Evolutionary conservation across 768 basidiomycete genomes (phyloP).

Genomic region (Rhodocollybia butyracea): DNA sequence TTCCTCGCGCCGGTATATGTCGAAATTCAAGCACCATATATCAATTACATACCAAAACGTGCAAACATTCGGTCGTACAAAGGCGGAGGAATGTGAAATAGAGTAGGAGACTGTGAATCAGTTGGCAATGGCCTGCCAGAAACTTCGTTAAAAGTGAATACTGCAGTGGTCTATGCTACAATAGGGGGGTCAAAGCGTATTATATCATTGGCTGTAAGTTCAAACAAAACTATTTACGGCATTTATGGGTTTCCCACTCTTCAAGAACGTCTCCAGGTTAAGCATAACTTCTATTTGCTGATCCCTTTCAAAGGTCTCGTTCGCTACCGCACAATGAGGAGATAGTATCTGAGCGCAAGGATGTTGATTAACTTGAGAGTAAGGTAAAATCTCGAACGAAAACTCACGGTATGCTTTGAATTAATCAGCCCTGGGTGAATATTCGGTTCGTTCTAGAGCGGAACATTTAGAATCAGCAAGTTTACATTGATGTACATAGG

Average conservation of each 20-base stretch:
- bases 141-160: no score
- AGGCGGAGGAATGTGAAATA: no score
- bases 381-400: neutral
- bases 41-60: no score
- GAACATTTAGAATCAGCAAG: neutral
- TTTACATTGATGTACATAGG: neutral
- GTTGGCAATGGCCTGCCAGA: no score
- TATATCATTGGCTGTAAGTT: no score
- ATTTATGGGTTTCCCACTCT: conserved; percentile 6
- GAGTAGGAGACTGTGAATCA: no score
- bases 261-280: conserved; percentile 7
- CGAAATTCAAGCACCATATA: no score
- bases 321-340: conserved; percentile 7
- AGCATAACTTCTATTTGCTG: conserved; percentile 6
- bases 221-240: conserved; percentile 1
- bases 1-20: no score
- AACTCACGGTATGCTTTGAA: neutral
- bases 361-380: neutral
- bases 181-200: no score
- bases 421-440: conserved; percentile 14
- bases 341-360: neutral
- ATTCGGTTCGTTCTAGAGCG: conserved; percentile 10
- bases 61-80: no score
- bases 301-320: conserved; percentile 9
- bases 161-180: no score